Evolutionary conservation across 257 asterid species (phyloP).

Genomic region (Nicotiana sylvestris): DNA sequence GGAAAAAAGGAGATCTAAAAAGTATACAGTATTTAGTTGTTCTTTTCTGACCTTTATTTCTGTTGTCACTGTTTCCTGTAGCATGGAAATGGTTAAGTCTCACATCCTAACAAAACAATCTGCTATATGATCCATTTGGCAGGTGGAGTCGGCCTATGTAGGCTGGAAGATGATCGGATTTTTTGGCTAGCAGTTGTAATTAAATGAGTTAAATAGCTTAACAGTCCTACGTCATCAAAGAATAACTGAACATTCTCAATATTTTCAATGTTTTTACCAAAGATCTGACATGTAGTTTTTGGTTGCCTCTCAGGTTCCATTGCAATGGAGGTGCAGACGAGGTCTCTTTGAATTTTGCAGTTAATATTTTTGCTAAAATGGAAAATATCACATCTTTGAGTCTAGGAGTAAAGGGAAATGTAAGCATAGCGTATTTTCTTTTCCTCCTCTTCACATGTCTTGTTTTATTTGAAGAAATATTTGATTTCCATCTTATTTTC

Average conservation of each 20-base stretch:
- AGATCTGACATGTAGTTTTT: constrained; percentile 20
- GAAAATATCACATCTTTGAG: constrained; percentile 35
- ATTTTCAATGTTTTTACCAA: not conserved
- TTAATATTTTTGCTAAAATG: constrained; percentile 57
- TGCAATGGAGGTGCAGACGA: constrained; percentile 61
- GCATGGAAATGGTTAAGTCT: not conserved
- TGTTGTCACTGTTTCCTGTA: not conserved
- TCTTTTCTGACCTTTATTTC: constrained; percentile 2
- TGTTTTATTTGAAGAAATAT: not conserved
- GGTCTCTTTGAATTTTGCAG: constrained; percentile 53
- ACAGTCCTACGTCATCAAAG: not conserved
- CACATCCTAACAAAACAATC: not conserved
- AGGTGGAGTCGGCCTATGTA: not conserved
- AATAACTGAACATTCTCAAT: not conserved
- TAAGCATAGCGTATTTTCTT: constrained; percentile 17
- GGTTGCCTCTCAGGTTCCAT: constrained; percentile 48
- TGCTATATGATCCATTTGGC: not conserved
- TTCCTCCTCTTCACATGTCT: not conserved
- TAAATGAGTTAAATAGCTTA: not conserved
- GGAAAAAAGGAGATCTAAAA: not conserved
- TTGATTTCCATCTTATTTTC: not conserved
- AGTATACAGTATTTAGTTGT: not conserved
- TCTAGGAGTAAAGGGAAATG: constrained; percentile 29
- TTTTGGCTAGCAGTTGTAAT: not conserved
- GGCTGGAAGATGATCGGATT: not conserved